Evolutionary conservation across 2,329 filamentous ascomycete genomes (phyloP).

Genomic region (Raffaelea ambrosiae): DNA sequence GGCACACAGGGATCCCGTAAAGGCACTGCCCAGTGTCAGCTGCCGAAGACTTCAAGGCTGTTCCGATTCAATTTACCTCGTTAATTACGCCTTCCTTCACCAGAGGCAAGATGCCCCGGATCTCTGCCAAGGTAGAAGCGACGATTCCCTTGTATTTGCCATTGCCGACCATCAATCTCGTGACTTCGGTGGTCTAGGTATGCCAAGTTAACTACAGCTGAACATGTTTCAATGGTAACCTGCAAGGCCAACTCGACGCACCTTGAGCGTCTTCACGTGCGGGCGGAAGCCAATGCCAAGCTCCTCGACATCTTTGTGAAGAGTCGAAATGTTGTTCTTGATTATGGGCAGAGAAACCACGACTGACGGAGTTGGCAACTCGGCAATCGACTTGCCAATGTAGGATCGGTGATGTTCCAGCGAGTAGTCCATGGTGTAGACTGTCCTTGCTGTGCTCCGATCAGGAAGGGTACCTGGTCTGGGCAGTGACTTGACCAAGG

Average conservation of each 20-base stretch:
- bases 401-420: conserved; percentile 23
- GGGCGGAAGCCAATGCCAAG: conserved; percentile 29
- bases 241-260: conserved; percentile 6
- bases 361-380: conserved; percentile 29
- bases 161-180: conserved; percentile 29
- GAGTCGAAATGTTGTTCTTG: conserved; percentile 25
- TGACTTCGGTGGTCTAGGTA: conserved; percentile 24
- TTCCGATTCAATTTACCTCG: no score
- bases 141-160: conserved; percentile 27
- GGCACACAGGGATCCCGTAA: conserved; percentile 61
- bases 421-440: conserved; percentile 20
- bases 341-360: conserved; percentile 28
- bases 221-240: no score
- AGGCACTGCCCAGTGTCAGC: no score
- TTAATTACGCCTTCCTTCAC: conserved; percentile 29
- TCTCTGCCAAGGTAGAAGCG: conserved; percentile 30
- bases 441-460: no score
- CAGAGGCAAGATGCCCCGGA: conserved; percentile 27
- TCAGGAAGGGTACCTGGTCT: no score
- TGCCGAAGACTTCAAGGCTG: no score
- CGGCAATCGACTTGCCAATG: conserved; percentile 22
- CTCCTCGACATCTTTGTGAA: conserved; percentile 29
- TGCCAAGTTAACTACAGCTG: not conserved
- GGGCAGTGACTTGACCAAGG: no score
- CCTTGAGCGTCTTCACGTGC: conserved; percentile 37